These are phyloP conservation scores for Blastobotrys muscicola DNA, from an alignment of 805 yeast genomes.

Conservation along the genomic window DNA sequence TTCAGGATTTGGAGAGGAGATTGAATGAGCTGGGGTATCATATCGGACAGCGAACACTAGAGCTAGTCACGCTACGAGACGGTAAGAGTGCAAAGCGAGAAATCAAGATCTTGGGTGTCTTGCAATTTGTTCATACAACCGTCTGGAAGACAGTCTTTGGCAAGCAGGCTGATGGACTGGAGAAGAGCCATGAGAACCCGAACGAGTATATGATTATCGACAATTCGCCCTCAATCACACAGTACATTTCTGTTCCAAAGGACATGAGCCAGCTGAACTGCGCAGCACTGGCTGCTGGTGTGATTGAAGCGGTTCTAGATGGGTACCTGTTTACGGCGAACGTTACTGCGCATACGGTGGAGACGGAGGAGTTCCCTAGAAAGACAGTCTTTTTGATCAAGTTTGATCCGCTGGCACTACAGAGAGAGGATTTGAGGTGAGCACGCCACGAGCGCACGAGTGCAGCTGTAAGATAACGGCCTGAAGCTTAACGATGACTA, in stretches of 20 bases:
- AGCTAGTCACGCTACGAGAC: slow-evolving; percentile 58
- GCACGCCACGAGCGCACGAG: too few species aligned
- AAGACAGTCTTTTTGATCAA: slow-evolving; percentile 71
- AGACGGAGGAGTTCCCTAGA: slow-evolving; percentile 45
- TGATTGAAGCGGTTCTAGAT: slow-evolving; percentile 74
- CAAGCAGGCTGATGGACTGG: slow-evolving; percentile 61
- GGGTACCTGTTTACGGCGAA: slow-evolving; percentile 60
- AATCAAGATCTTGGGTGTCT: slow-evolving; percentile 50
- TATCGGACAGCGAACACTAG: slow-evolving; percentile 63
- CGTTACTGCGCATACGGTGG: slow-evolving; percentile 78
- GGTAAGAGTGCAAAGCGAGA: slow-evolving; percentile 62
- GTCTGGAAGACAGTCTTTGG: slow-evolving; percentile 73
- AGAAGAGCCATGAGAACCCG: slow-evolving; percentile 58
- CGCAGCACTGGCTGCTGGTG: slow-evolving; percentile 76
- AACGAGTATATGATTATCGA: slow-evolving; percentile 75
- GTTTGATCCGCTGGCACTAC: slow-evolving; percentile 36
- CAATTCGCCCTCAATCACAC: slow-evolving; percentile 59
- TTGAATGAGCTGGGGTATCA: slow-evolving; percentile 69
- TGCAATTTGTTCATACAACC: slow-evolving; percentile 62
- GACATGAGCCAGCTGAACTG: slow-evolving; percentile 72
- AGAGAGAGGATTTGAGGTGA: slow-evolving; percentile 10
- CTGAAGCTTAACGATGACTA: background rate
- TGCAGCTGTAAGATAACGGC: too few species aligned
- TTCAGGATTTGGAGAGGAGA: slow-evolving; percentile 53
- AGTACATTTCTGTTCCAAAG: slow-evolving; percentile 66